Base-by-base conservation (phyloP, 768 basidiomycete species). In the Albatrellus ellisii region DNA sequence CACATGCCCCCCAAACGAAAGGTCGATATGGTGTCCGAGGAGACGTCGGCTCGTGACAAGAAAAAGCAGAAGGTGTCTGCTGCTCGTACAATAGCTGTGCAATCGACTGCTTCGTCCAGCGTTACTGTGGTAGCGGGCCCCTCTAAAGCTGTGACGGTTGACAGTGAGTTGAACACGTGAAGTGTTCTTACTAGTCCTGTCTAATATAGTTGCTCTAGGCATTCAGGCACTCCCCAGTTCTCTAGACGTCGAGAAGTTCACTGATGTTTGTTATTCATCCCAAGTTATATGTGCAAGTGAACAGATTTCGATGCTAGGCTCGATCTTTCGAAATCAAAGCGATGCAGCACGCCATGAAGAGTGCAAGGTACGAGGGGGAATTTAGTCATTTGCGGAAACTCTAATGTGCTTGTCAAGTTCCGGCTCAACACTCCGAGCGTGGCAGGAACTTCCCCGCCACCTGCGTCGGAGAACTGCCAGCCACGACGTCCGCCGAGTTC, bases 391-490 rank as follows among this genome's bases (percentile, higher is more conserved):
- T 26, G 25, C n/a, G 15, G 3, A 29, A 4, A 21, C 8, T 39
- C 29, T 34, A 11, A 35, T 15, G 1, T 12, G 2, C 4, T 22
- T 39, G 12, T 42, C 4, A 46, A 91, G 87, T 42, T 67, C 68
- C 6, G 72, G 70, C 50, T 72, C 81, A 12, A 85, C 83, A 0
- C 78, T 84, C 43, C 70, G 91, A 45, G 85, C 78, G 4, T 99
- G 92, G 78, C 94, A 99, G 60, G 78, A 83, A 8, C 71, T 98
- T 6, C 94, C 94, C 9, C 75, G 94, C 14, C 87, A 91, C 60
- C 69, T 99, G 18, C 75, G 95, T 22, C 72, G 94, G 34, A 70
- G 94, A 54, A 94, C 94, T 9, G 94, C 95, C 2, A 91, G 88
- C 54, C 94, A 98, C 59, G 84, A 97, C 59, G 79, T 90, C 18